Evolutionary conservation across 495 filamentous ascomycete genomes (phyloP).

Genomic region (Aspergillus heteromorphus): DNA sequence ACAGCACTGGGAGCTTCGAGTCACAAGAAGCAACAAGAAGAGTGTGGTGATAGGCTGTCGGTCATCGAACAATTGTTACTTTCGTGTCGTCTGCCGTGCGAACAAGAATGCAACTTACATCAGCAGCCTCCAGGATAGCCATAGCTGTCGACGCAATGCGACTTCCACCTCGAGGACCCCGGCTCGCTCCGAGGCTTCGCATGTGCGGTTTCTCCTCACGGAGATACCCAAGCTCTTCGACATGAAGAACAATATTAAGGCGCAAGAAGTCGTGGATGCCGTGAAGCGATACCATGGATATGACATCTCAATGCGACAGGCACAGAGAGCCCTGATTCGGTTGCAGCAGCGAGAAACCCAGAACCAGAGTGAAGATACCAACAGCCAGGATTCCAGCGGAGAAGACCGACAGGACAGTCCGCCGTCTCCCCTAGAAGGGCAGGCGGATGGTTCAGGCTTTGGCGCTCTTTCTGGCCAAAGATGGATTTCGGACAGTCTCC

Average conservation of each 20-base stretch:
- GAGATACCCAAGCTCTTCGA: slow-evolving; percentile 47
- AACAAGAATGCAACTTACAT: slow-evolving; percentile 46
- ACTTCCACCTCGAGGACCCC: slow-evolving; percentile 31
- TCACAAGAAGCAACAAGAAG: slow-evolving; percentile 43
- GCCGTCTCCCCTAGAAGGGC: slow-evolving; percentile 13
- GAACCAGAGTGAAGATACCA: slow-evolving; percentile 20
- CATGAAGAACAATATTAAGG: slow-evolving; percentile 36
- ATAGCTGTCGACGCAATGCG: slow-evolving; percentile 35
- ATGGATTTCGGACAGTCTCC: slow-evolving; percentile 33
- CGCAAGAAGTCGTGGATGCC: slow-evolving; percentile 37
- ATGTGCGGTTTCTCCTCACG: slow-evolving; percentile 39
- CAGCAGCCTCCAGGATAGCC: slow-evolving; percentile 41
- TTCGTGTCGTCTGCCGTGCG: slow-evolving; percentile 43
- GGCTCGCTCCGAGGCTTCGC: slow-evolving; percentile 43
- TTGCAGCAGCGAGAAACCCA: slow-evolving; percentile 30
- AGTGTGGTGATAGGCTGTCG: slow-evolving; percentile 44
- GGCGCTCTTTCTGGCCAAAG: slow-evolving; percentile 28
- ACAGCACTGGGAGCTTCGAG: slow-evolving; percentile 45
- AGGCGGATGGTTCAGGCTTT: slow-evolving; percentile 16
- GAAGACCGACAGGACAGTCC: slow-evolving; percentile 18
- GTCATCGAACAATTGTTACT: slow-evolving; percentile 38
- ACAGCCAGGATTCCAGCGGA: slow-evolving; percentile 16
- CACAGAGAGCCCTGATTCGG: slow-evolving; percentile 39
- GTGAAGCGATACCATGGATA: slow-evolving; percentile 46
- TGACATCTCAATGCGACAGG: slow-evolving; percentile 43